Conservation (phyloP, 1,139 yeast species). For the Saccharomyces hybrid region DNA sequence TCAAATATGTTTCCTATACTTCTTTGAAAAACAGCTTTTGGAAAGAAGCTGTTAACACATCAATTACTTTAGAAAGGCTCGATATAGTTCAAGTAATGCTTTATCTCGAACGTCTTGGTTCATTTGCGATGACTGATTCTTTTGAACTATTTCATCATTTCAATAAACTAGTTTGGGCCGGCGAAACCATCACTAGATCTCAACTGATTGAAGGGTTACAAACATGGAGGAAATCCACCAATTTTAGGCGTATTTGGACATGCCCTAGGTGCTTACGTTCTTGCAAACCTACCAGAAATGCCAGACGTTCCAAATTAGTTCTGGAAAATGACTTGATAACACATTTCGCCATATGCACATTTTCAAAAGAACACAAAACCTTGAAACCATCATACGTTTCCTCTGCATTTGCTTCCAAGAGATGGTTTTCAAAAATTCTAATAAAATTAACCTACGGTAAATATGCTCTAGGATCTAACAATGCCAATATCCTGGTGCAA, state of each 20-base stretch:
- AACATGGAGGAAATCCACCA: conserved; percentile 41
- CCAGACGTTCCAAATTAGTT: conserved; percentile 34
- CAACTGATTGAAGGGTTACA: conserved; percentile 36
- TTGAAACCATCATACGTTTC: conserved; percentile 69
- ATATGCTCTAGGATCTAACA: conserved; percentile 78
- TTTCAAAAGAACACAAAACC: conserved; percentile 60
- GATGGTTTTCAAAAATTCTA: conserved; percentile 80
- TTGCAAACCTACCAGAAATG: conserved; percentile 44
- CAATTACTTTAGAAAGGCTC: conserved; percentile 16
- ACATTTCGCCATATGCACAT: conserved; percentile 82
- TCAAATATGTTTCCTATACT: conserved; percentile 62
- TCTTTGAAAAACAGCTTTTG: conserved; percentile 63
- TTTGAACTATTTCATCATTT: conserved; percentile 42
- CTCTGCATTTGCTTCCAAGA: conserved; percentile 71
- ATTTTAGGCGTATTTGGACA: conserved; percentile 27
- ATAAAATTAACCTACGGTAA: conserved; percentile 85
- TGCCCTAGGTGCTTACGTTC: conserved; percentile 76
- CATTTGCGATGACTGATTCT: conserved; percentile 49
- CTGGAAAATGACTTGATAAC: conserved; percentile 56
- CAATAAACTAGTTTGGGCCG: conserved; percentile 27
- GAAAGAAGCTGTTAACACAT: conserved; percentile 45
- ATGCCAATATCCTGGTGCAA: conserved; percentile 90
- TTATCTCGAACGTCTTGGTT: conserved; percentile 35
- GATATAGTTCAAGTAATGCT: conserved; percentile 25
- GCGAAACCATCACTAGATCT: conserved; percentile 28